These are phyloP conservation scores for Cladophialophora bantiana DNA, from an alignment of 2,329 filamentous ascomycete species.

Conservation along the genomic window DNA sequence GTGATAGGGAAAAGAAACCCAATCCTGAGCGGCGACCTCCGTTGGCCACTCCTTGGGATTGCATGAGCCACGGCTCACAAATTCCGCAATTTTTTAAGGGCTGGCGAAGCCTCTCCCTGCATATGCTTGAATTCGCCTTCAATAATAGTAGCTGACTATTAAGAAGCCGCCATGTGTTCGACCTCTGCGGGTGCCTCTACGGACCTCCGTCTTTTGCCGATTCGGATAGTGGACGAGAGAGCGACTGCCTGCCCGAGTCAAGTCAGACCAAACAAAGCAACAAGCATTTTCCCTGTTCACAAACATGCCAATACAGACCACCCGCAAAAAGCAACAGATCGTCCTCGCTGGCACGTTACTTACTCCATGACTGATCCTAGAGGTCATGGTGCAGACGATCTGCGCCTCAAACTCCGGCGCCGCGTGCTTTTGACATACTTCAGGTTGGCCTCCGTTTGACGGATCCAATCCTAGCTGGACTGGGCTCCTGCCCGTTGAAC, in stretches of 20 bases:
- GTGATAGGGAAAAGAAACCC: background rate
- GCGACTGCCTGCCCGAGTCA: background rate
- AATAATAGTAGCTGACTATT: background rate
- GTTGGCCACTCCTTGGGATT: background rate
- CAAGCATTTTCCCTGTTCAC: conserved; percentile 28
- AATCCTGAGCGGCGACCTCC: background rate
- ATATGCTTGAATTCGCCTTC: background rate
- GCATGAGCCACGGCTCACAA: background rate
- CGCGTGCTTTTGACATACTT: conserved; percentile 23
- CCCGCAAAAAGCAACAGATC: conserved; percentile 16
- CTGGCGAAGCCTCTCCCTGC: background rate
- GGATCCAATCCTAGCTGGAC: conserved; percentile 6
- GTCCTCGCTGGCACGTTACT: conserved; percentile 9
- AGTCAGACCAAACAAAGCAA: conserved; percentile 15
- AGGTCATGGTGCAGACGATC: conserved; percentile 27
- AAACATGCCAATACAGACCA: conserved; percentile 4
- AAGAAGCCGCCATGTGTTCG: background rate
- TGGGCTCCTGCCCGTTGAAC: conserved; percentile 7
- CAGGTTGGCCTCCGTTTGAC: conserved; percentile 3
- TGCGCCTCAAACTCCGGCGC: conserved; percentile 13
- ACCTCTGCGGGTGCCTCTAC: background rate
- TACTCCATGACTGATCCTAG: conserved; percentile 9
- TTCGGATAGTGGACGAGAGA: conserved; percentile 6
- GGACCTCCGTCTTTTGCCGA: background rate
- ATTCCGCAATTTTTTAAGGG: background rate